Conservation (phyloP, 2,329 filamentous ascomycete genomes). For the Trichoderma sp. region DNA sequence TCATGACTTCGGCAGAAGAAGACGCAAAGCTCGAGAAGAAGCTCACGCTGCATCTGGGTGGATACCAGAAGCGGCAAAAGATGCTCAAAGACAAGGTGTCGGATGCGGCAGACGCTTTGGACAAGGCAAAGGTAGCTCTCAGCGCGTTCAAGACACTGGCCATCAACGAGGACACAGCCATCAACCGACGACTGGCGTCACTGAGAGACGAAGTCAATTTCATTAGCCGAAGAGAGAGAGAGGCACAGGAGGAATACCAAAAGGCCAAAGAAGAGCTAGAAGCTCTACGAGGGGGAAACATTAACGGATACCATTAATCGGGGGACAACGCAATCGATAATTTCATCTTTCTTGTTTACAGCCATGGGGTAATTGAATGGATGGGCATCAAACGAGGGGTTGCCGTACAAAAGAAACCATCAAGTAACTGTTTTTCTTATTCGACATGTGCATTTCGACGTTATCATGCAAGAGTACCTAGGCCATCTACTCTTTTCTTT, state of each 20-base stretch:
- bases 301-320: slow-evolving; percentile 44
- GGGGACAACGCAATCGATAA: slow-evolving; percentile 6
- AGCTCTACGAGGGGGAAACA: slow-evolving; percentile 47
- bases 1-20: slow-evolving; percentile 73
- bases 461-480: neutral
- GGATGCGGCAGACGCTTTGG: slow-evolving; percentile 72
- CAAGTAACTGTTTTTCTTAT: slow-evolving; percentile 10
- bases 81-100: slow-evolving; percentile 76
- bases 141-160: slow-evolving; percentile 74
- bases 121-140: slow-evolving; percentile 71
- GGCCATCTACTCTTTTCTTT: neutral
- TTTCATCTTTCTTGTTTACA: neutral
- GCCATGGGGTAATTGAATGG: slow-evolving; percentile 10
- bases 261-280: slow-evolving; percentile 76
- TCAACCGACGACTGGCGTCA: slow-evolving; percentile 69
- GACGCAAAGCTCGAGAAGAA: slow-evolving; percentile 93
- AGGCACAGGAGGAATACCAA: slow-evolving; percentile 86
- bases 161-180: slow-evolving; percentile 75
- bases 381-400: slow-evolving; percentile 13
- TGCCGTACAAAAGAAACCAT: slow-evolving; percentile 11
- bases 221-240: slow-evolving; percentile 78
- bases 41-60: slow-evolving; percentile 80
- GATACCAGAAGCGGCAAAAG: slow-evolving; percentile 85
- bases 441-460: neutral
- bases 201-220: slow-evolving; percentile 82